A percentile compares a stretch with the other conserved stretches of the same genome.
These are phyloP conservation scores for Pistacia atlantica DNA, from an alignment of 345 rosid genomes.

Conservation along the genomic window DNA sequence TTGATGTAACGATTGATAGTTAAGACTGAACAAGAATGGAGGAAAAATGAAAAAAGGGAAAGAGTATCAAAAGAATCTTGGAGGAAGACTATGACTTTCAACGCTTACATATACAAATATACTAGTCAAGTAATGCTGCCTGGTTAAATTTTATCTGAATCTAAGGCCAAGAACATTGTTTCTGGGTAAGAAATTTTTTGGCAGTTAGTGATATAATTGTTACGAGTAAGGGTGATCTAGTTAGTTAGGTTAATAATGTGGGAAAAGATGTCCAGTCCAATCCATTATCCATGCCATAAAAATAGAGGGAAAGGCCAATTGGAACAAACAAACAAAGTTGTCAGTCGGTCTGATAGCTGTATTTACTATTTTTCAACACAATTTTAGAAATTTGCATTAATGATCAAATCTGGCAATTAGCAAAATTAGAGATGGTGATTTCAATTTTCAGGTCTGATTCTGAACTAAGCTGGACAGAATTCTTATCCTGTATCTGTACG, in stretches of 20 bases:
- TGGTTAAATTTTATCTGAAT: background rate
- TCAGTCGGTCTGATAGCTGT: background rate
- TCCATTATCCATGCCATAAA: background rate
- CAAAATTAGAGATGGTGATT: no score
- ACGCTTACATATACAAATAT: background rate
- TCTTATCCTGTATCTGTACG: no score
- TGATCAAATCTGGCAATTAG: background rate
- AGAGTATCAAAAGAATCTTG: constrained; percentile 16
- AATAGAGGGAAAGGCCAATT: background rate
- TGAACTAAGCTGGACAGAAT: no score
- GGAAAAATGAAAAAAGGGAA: background rate
- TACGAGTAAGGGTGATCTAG: no score
- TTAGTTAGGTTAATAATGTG: no score
- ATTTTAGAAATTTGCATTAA: background rate
- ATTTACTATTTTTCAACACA: background rate
- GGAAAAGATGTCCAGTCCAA: background rate
- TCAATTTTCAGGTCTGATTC: no score
- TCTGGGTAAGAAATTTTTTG: background rate
- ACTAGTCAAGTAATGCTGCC: background rate
- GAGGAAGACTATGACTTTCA: background rate
- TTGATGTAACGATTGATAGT: background rate
- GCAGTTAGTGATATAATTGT: background rate
- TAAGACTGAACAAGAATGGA: background rate
- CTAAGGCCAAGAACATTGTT: background rate
- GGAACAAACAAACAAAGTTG: background rate